A percentile compares a stretch with the other conserved stretches of the same genome.
Conservation (phyloP, 352 stramenopile species). For the Phytopythium delawarense region DNA sequence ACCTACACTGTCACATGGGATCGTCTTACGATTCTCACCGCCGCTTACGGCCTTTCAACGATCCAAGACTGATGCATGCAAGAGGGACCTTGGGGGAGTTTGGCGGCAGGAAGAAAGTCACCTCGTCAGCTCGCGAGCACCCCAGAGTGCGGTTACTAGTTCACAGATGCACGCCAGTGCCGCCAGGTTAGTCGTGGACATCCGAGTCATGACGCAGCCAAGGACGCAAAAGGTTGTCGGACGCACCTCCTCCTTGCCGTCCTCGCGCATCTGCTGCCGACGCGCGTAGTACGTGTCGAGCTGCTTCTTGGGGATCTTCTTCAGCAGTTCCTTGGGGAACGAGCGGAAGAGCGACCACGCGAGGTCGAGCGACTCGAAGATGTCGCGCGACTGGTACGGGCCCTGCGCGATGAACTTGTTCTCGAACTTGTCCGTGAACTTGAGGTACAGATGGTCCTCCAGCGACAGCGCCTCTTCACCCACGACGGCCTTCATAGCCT, state of each 20-base stretch:
- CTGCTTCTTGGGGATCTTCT: slow-evolving; percentile 99
- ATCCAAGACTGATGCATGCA: slow-evolving; percentile 1
- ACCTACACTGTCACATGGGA: slow-evolving; percentile 1
- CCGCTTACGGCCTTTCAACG: background rate
- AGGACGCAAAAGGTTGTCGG: background rate
- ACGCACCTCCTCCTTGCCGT: slow-evolving; percentile 64
- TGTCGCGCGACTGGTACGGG: slow-evolving; percentile 96
- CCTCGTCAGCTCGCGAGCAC: background rate
- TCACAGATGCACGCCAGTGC: background rate
- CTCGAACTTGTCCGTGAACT: slow-evolving; percentile 99
- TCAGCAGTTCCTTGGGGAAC: slow-evolving; percentile 98
- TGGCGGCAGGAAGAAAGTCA: background rate
- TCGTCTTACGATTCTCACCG: slow-evolving; percentile 1
- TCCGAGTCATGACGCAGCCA: background rate
- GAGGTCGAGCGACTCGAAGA: slow-evolving; percentile 98
- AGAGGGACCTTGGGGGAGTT: background rate
- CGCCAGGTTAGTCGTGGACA: background rate
- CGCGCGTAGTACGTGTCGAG: slow-evolving; percentile 97
- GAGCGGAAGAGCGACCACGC: slow-evolving; percentile 98
- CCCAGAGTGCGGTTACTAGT: slow-evolving; percentile 1
- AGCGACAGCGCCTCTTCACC: slow-evolving; percentile 98
- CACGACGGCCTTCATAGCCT: slow-evolving; percentile 99
- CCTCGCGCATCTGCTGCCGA: slow-evolving; percentile 87
- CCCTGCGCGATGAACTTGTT: slow-evolving; percentile 97
- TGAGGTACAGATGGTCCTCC: slow-evolving; percentile 99